phyloP scores from a whole-genome alignment of 83 land plant species.

The Isoetes engelmannii region DNA sequence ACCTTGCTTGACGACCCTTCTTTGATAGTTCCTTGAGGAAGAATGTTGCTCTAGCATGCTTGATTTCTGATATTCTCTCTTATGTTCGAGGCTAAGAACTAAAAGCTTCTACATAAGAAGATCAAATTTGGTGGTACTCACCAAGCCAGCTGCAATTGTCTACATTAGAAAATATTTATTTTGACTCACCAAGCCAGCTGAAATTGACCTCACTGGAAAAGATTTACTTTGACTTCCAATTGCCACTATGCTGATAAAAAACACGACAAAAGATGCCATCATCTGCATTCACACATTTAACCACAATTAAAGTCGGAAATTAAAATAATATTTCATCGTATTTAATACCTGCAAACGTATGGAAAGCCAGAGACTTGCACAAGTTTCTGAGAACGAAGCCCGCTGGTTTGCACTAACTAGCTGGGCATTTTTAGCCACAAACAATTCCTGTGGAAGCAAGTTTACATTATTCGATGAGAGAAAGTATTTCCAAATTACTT shows the following conservation, averaged over 20 bases:
- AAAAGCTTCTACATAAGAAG: too few species aligned
- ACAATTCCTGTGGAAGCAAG: constrained; percentile 41
- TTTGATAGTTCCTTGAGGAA: too few species aligned
- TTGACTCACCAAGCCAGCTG: constrained; percentile 74
- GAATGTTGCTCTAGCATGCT: too few species aligned
- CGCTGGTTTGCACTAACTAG: constrained; percentile 48
- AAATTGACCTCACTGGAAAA: constrained; percentile 46
- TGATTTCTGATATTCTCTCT: too few species aligned
- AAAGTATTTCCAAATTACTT: too few species aligned
- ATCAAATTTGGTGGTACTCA: not conserved
- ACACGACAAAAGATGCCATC: constrained; percentile 66
- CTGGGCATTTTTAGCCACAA: constrained; percentile 40
- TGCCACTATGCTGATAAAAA: constrained; percentile 70
- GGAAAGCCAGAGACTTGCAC: constrained; percentile 94
- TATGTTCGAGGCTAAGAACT: too few species aligned
- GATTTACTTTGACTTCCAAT: constrained; percentile 37
- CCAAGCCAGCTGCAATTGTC: not conserved
- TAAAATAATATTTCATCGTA: not conserved
- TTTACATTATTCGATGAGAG: not conserved
- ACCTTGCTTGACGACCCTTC: too few species aligned
- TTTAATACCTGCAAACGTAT: constrained; percentile 72
- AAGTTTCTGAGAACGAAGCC: constrained; percentile 70
- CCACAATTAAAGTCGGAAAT: constrained; percentile 1
- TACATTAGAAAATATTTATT: not conserved
- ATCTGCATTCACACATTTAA: constrained; percentile 34